These are phyloP conservation scores for Clarkia xantiana DNA, from an alignment of 345 rosid genomes.

Conservation along the genomic window DNA sequence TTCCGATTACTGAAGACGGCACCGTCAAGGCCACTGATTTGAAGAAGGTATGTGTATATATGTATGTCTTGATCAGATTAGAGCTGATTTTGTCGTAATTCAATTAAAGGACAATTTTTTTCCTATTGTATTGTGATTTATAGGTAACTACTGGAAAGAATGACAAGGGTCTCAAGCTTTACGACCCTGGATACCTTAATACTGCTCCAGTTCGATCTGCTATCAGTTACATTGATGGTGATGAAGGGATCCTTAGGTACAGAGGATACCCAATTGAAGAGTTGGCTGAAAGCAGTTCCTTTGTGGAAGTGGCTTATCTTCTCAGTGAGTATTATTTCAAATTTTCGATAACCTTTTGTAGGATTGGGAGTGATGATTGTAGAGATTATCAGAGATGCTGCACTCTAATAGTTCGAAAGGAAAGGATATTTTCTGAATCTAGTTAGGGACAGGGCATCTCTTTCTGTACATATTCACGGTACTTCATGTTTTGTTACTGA, in stretches of 20 bases:
- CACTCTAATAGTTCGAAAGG: neutral
- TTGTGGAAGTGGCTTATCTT: slow-evolving; percentile 67
- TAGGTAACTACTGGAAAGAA: slow-evolving; percentile 58
- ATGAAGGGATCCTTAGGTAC: slow-evolving; percentile 73
- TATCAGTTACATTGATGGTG: slow-evolving; percentile 86
- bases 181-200: slow-evolving; percentile 89
- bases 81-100: neutral
- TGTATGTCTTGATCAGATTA: neutral
- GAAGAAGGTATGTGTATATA: slow-evolving; percentile 40
- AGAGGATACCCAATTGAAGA: slow-evolving; percentile 81
- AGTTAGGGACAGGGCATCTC: no score
- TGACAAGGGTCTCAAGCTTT: slow-evolving; percentile 71
- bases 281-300: slow-evolving; percentile 60
- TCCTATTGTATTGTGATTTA: neutral
- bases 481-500: no score
- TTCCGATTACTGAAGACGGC: slow-evolving; percentile 48
- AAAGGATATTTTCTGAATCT: neutral
- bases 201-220: slow-evolving; percentile 84
- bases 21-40: slow-evolving; percentile 68
- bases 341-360: neutral
- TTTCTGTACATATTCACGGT: no score
- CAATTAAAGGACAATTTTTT: no score
- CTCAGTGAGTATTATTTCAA: slow-evolving; percentile 23
- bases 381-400: neutral
- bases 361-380: no score